Evolutionary conservation across 2,329 filamentous ascomycete genomes (phyloP).

Genomic region (Stylonectria norvegica): DNA sequence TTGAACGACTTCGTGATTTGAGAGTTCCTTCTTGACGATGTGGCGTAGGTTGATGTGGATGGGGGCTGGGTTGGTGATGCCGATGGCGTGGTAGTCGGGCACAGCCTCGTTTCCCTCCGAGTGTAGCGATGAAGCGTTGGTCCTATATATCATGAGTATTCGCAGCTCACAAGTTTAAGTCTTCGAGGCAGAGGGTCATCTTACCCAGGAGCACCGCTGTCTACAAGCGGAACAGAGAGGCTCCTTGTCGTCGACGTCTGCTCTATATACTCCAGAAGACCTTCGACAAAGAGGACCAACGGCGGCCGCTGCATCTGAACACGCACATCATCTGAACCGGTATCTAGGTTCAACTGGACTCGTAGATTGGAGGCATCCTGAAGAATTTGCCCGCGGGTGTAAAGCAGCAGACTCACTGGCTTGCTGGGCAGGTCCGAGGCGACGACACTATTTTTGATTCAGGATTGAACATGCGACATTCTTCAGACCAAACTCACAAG

Average conservation of each 20-base stretch:
- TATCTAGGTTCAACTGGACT: constrained; percentile 12
- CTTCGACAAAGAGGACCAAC: constrained; percentile 21
- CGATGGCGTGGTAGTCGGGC: constrained; percentile 27
- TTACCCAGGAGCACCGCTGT: not conserved
- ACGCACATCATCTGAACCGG: constrained; percentile 19
- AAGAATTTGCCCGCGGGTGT: constrained; percentile 27
- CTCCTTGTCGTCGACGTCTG: constrained; percentile 8
- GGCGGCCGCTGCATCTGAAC: constrained; percentile 16
- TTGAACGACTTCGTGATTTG: constrained; percentile 23
- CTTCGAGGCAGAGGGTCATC: too few species aligned
- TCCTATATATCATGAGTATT: constrained; percentile 7
- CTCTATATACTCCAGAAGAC: constrained; percentile 24
- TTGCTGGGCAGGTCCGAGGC: constrained; percentile 19
- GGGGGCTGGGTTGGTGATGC: constrained; percentile 24
- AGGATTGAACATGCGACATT: not conserved
- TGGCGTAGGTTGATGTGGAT: constrained; percentile 23
- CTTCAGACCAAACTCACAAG: constrained; percentile 11
- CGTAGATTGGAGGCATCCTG: constrained; percentile 22
- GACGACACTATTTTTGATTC: constrained; percentile 15
- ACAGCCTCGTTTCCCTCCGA: constrained; percentile 18
- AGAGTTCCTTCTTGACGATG: constrained; percentile 25
- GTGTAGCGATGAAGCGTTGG: constrained; percentile 22
- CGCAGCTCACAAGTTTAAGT: not conserved
- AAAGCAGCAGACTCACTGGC: constrained; percentile 21
- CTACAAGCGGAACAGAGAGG: not conserved